A percentile compares a stretch with the other conserved stretches of the same genome.
phyloP scores from a whole-genome alignment of 1,284 basidiomycete genomes.

The Naganishia liquefaciens region DNA sequence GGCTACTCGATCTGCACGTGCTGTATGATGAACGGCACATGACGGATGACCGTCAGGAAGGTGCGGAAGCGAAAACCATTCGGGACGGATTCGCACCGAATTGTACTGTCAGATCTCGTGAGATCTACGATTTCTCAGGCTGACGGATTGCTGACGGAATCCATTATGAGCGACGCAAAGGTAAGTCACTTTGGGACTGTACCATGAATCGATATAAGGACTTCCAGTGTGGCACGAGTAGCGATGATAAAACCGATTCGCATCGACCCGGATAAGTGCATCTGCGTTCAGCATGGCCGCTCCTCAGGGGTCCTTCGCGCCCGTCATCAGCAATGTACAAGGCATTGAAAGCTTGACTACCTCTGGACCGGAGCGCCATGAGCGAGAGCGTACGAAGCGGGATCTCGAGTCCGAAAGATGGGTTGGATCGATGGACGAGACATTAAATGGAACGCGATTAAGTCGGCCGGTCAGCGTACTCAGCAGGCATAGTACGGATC shows the following conservation, averaged over 20 bases:
- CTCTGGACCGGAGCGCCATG: background rate
- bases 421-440: conserved; percentile 6
- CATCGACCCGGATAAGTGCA: background rate
- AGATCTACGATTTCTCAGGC: background rate
- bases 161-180: background rate
- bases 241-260: background rate
- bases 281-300: background rate
- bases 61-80: background rate
- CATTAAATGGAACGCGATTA: background rate
- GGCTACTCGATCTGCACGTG: too few relatives aligned
- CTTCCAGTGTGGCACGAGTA: background rate
- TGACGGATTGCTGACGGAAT: conserved; percentile 2
- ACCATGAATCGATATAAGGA: background rate
- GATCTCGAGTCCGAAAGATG: conserved; percentile 5
- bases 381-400: background rate
- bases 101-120: background rate
- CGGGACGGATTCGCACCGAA: conserved; percentile 1
- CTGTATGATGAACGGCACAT: too few relatives aligned
- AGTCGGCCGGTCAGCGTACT: background rate
- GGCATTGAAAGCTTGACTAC: conserved; percentile 2
- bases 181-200: background rate
- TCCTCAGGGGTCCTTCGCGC: conserved; percentile 5
- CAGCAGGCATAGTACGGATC: background rate
- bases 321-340: conserved; percentile 5
- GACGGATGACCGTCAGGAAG: background rate